These are phyloP conservation scores for Mariannaea sp. DNA, from an alignment of 2,329 filamentous ascomycete genomes.

Conservation along the genomic window DNA sequence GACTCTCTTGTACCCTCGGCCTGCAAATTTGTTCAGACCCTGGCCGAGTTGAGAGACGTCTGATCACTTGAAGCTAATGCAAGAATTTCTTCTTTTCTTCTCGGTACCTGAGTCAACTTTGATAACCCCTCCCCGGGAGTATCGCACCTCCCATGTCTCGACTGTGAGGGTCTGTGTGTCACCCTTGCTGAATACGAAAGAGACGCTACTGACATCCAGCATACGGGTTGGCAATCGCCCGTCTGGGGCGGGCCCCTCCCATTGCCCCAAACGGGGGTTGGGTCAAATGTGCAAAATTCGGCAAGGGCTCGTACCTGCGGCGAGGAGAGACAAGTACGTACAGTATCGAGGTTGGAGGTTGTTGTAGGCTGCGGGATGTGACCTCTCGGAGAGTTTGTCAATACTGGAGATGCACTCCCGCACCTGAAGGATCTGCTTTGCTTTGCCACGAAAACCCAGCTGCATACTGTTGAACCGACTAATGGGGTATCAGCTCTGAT, in stretches of 20 bases:
- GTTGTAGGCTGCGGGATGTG: background rate
- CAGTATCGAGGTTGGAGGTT: slow-evolving; percentile 9
- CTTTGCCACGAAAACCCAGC: slow-evolving; percentile 22
- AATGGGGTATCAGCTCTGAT: slow-evolving; percentile 14
- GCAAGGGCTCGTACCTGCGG: slow-evolving; percentile 40
- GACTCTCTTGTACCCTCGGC: slow-evolving; percentile 41
- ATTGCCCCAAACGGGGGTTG: slow-evolving; percentile 30
- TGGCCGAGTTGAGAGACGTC: slow-evolving; percentile 28
- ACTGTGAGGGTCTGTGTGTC: slow-evolving; percentile 42
- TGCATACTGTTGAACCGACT: slow-evolving; percentile 25
- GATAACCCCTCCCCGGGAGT: slow-evolving; percentile 33
- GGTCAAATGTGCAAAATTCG: slow-evolving; percentile 39
- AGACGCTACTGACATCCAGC: slow-evolving; percentile 36
- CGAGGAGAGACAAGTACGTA: slow-evolving; percentile 31
- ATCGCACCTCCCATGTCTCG: slow-evolving; percentile 42
- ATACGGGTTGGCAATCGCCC: slow-evolving; percentile 31
- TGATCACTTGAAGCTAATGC: slow-evolving; percentile 34
- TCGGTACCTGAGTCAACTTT: slow-evolving; percentile 40
- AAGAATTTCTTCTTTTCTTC: slow-evolving; percentile 36
- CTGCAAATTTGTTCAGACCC: slow-evolving; percentile 32
- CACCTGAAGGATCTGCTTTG: slow-evolving; percentile 25
- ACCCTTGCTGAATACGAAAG: slow-evolving; percentile 34
- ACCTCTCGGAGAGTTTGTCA: slow-evolving; percentile 22
- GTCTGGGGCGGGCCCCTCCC: slow-evolving; percentile 21
- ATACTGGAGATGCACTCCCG: slow-evolving; percentile 26